Base-by-base conservation (phyloP, 495 filamentous ascomycete genomes). In the Penicillium paradoxum region DNA sequence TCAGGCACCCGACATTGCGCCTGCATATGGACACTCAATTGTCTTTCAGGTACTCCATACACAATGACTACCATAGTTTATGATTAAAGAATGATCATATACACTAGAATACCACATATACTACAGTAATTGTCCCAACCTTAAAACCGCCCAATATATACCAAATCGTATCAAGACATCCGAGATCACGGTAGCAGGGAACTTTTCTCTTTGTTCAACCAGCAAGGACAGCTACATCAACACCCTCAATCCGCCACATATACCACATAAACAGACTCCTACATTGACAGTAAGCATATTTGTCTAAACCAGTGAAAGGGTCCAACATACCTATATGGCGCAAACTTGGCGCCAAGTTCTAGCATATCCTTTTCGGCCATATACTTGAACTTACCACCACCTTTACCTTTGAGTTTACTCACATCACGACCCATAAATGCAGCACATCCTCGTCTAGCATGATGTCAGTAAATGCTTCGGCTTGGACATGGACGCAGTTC, bases 341-440 rank as follows among this genome's bases (percentile, higher is more conserved):
- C 77, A 63, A 95, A 98, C 64, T 80, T 82, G 9, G 86, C 88
- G 3, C 88, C 83, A 46, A 86, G 70, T 58, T 91, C 85, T 58
- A 87, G 66, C 93, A 98, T 97, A 58, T 98, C 93, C 50, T 81
- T 79, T 69, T 98, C 93, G 11, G 79, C 76, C 89, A 97, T 93
- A 64, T 96, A 98, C 76, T 97, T 97, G 83, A 89, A 96, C 75
- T 97, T 97, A 48, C 89, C 88, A 52, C 80, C 79, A 19, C 85
- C 86, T 59, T 90, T 90, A 11, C 71, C 76, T 75, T 96, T 97
- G 52, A 96, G 65, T 67, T 89, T 93, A 21, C 71, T 80, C 2
- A 97, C 84, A 66, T 98, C 88, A 56, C 79, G 79, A 4, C 93
- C 95, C 43, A 87, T 71, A 60, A 93, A 91, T 1, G 87, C 85